Conservation (phyloP, 345 rosid genomes). For the Anacardium occidentale region DNA sequence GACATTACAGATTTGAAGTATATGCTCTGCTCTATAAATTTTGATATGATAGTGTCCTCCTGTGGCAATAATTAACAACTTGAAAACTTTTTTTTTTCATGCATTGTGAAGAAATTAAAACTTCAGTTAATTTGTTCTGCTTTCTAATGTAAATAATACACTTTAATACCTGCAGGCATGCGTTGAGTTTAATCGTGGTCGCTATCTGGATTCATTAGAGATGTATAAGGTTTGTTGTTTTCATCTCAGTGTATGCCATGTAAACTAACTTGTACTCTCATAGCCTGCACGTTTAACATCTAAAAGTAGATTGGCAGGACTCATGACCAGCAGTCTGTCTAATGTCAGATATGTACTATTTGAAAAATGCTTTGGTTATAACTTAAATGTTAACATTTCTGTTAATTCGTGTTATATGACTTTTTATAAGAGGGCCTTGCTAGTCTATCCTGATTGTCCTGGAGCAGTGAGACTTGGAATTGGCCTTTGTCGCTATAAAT, state of each 20-base stretch:
- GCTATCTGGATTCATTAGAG: constrained; percentile 77
- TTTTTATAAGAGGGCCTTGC: constrained; percentile 75
- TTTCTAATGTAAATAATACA: constrained; percentile 15
- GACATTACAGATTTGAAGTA: constrained; percentile 8
- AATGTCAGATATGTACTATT: constrained; percentile 1
- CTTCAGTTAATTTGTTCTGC: neutral
- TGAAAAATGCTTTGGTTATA: neutral
- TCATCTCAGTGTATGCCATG: constrained; percentile 9
- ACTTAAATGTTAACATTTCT: neutral
- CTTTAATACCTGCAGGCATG: constrained; percentile 67
- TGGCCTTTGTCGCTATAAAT: constrained; percentile 88
- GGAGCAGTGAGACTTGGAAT: constrained; percentile 95
- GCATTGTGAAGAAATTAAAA: neutral
- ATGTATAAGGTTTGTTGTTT: constrained; percentile 71
- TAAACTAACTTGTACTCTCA: neutral
- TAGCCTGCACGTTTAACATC: neutral
- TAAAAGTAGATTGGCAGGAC: neutral
- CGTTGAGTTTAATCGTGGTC: constrained; percentile 80
- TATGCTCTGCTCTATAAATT: constrained; percentile 7
- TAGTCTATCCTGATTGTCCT: constrained; percentile 82
- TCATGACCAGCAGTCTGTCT: constrained; percentile 6
- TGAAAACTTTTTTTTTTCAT: neutral
- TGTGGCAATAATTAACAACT: neutral
- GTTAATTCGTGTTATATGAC: constrained; percentile 13
- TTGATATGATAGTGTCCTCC: neutral